These are phyloP conservation scores for Neonectria ditissima DNA, from an alignment of 2,329 filamentous ascomycete genomes.

Conservation along the genomic window DNA sequence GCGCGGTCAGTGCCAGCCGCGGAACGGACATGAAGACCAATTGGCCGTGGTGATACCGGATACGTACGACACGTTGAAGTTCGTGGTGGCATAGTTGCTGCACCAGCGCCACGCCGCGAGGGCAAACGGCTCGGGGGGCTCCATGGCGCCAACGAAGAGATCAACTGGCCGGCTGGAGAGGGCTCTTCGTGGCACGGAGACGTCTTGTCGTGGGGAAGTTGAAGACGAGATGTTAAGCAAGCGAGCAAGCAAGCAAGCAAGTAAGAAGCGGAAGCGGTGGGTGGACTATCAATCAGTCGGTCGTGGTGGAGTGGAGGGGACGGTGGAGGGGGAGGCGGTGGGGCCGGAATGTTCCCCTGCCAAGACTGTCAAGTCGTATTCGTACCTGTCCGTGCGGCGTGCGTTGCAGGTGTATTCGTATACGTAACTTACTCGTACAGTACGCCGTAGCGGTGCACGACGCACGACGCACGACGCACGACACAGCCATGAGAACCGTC, in stretches of 20 bases:
- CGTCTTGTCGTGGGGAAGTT: neutral
- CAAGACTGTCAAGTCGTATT: conserved; percentile 38
- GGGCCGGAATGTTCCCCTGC: conserved; percentile 31
- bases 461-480: too few species aligned
- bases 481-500: too few species aligned
- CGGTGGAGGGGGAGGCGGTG: conserved; percentile 26
- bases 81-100: conserved; percentile 37
- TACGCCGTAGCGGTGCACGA: neutral
- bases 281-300: too few species aligned
- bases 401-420: neutral
- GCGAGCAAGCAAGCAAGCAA: too few species aligned
- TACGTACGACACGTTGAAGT: conserved; percentile 43
- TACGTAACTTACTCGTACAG: neutral
- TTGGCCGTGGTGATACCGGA: neutral
- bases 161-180: too few species aligned
- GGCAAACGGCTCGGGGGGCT: conserved; percentile 32
- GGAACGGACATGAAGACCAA: too few species aligned
- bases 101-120: conserved; percentile 36
- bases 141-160: conserved; percentile 32
- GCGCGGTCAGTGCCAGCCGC: conserved; percentile 18
- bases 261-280: conserved; percentile 6
- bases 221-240: neutral
- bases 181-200: too few species aligned
- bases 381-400: conserved; percentile 30
- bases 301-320: conserved; percentile 24